These are phyloP conservation scores for Solanum sejunctum DNA, from an alignment of 257 asterid genomes.

Conservation along the genomic window DNA sequence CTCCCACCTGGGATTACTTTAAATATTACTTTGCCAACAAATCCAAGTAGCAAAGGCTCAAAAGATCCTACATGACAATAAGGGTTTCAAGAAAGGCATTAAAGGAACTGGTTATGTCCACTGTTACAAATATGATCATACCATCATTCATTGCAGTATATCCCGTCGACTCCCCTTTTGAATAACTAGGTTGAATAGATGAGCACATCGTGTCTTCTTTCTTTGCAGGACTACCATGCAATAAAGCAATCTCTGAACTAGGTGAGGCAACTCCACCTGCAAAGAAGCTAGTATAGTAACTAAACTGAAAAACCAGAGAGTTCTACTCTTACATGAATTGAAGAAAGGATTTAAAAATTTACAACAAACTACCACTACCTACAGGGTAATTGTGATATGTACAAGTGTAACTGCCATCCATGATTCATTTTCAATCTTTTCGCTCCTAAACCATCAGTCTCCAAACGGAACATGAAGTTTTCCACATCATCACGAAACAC, in stretches of 20 bases:
- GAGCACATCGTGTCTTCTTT: constrained; percentile 1
- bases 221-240: constrained; percentile 13
- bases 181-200: neutral
- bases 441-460: constrained; percentile 18
- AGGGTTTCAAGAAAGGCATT: neutral
- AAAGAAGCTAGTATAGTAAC: neutral
- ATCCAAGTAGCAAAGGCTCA: neutral
- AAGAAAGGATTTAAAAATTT: constrained; percentile 1
- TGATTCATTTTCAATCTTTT: constrained; percentile 35
- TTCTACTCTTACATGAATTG: neutral
- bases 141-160: constrained; percentile 24
- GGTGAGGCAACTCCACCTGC: constrained; percentile 72
- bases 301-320: neutral
- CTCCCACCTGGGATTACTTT: neutral
- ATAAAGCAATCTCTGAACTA: constrained; percentile 24
- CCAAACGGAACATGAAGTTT: constrained; percentile 25
- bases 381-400: constrained; percentile 87
- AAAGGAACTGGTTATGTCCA: neutral
- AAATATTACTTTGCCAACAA: neutral
- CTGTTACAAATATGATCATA: neutral
- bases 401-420: constrained; percentile 68
- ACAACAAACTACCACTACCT: constrained; percentile 13
- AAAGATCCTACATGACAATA: neutral
- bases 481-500: constrained; percentile 11
- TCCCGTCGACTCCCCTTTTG: neutral